These are phyloP conservation scores for Aphanomyces stellatus DNA, from an alignment of 352 stramenopile species.

Conservation along the genomic window DNA sequence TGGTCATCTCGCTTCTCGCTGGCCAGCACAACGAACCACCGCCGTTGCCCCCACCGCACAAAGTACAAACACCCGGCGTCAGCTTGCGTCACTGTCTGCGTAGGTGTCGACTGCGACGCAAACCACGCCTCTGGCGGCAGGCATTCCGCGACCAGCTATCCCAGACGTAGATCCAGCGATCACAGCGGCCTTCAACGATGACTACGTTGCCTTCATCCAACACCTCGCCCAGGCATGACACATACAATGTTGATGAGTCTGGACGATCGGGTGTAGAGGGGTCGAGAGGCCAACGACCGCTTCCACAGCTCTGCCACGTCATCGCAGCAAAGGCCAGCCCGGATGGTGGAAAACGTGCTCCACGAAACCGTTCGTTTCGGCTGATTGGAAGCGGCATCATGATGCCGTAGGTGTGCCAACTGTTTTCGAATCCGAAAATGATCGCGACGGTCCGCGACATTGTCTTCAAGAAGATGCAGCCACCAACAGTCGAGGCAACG, in stretches of 20 bases:
- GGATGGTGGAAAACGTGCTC: not conserved
- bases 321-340: not conserved
- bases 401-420: not conserved
- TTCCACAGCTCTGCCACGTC: too few relatives aligned
- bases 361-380: too few relatives aligned
- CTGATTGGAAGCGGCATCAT: not conserved
- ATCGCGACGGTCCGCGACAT: conserved; percentile 9
- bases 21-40: not conserved
- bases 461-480: conserved; percentile 1
- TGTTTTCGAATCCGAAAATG: conserved; percentile 17
- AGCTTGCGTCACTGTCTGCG: not conserved
- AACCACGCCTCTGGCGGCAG: not conserved
- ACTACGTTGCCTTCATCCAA: conserved; percentile 13
- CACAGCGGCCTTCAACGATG: not conserved
- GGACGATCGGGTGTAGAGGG: too few relatives aligned
- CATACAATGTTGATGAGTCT: too few relatives aligned
- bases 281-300: too few relatives aligned
- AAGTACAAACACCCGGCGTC: not conserved
- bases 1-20: not conserved
- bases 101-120: not conserved
- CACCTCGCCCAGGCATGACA: conserved; percentile 10
- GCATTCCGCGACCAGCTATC: not conserved
- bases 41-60: not conserved
- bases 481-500: too few relatives aligned
- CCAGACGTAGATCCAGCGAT: not conserved